Conservation (phyloP, 208 protist species). For the Leishmania tarentolae region DNA sequence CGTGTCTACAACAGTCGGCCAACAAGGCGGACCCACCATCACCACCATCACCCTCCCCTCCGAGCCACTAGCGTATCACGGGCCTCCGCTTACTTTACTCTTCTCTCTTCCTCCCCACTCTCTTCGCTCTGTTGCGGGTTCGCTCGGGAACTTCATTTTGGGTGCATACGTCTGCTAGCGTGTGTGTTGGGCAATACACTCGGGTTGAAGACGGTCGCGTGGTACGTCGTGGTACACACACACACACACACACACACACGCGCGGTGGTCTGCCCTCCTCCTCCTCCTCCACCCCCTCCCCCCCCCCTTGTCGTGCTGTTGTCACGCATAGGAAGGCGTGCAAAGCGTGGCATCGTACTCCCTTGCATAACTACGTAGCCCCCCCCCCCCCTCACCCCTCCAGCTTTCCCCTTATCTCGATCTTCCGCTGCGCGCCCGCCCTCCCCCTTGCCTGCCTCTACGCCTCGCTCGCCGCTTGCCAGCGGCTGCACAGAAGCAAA, state of each 20-base stretch:
- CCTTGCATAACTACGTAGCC: no score
- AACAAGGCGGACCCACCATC: not conserved
- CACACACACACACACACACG: no score
- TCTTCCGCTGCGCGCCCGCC: no score
- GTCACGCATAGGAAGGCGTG: not conserved
- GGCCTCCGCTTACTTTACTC: no score
- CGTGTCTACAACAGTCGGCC: not conserved
- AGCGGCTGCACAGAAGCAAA: not conserved
- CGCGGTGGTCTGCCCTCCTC: not conserved
- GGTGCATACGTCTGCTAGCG: not conserved
- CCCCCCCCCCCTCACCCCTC: no score
- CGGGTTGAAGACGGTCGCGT: not conserved
- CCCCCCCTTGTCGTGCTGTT: not conserved
- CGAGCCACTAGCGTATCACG: not conserved
- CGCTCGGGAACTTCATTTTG: not conserved
- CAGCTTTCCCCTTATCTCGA: no score
- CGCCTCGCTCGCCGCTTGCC: no score
- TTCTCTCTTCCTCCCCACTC: no score
- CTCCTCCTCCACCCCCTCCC: not conserved
- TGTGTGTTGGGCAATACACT: not conserved
- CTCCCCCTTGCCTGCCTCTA: no score
- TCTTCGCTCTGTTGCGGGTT: no score
- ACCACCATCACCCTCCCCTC: not conserved
- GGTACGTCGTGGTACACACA: no score
- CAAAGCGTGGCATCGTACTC: no score